Evolutionary conservation across 2,329 filamentous ascomycete genomes (phyloP).

Genomic region (Pestalotiopsis sp.): DNA sequence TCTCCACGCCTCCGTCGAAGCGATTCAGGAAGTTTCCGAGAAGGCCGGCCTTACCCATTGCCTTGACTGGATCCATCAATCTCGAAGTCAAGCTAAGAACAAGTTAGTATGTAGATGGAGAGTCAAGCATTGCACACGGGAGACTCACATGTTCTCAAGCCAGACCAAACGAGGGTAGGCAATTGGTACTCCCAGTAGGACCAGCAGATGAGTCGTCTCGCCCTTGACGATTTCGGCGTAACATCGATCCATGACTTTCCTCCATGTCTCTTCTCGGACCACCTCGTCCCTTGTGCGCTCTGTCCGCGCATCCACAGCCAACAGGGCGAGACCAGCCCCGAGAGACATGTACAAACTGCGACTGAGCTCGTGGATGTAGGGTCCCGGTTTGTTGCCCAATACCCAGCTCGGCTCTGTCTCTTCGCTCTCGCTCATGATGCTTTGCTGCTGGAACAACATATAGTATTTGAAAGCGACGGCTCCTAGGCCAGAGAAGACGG

Average conservation of each 20-base stretch:
- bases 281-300: slow-evolving; percentile 85
- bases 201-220: slow-evolving; percentile 85
- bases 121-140: not conserved
- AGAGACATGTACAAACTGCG: slow-evolving; percentile 84
- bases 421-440: slow-evolving; percentile 76
- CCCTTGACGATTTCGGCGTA: slow-evolving; percentile 80
- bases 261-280: slow-evolving; percentile 77
- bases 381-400: slow-evolving; percentile 75
- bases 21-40: slow-evolving; percentile 81
- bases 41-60: slow-evolving; percentile 77
- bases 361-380: slow-evolving; percentile 86
- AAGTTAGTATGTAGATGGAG: slow-evolving; percentile 27
- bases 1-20: slow-evolving; percentile 88
- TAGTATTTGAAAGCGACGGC: slow-evolving; percentile 98
- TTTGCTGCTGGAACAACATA: slow-evolving; percentile 97
- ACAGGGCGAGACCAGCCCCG: slow-evolving; percentile 74
- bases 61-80: slow-evolving; percentile 86
- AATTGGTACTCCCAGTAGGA: slow-evolving; percentile 81
- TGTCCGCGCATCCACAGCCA: slow-evolving; percentile 88
- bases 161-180: slow-evolving; percentile 77
- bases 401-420: slow-evolving; percentile 89
- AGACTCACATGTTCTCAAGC: slow-evolving; percentile 67
- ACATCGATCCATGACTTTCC: slow-evolving; percentile 82
- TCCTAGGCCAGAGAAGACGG: slow-evolving; percentile 86
- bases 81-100: slow-evolving; percentile 72